Evolutionary conservation across 108 stramenopile genomes (phyloP).

Genomic region (Skeletonema menzelii): DNA sequence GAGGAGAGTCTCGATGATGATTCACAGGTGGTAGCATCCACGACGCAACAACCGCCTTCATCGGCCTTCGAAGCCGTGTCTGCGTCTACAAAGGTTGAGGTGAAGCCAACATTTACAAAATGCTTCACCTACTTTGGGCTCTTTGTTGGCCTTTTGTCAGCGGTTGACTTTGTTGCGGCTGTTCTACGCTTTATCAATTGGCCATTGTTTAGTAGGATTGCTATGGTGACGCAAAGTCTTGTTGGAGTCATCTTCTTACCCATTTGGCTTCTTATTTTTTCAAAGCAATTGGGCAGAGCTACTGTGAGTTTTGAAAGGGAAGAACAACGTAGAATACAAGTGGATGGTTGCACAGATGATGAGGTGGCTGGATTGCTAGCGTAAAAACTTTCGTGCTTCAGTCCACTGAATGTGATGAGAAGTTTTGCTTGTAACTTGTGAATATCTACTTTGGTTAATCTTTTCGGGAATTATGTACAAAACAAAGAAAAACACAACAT

Average conservation of each 20-base stretch:
- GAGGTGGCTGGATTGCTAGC: slow-evolving; percentile 1
- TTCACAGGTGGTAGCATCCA: neutral
- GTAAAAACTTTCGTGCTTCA: neutral
- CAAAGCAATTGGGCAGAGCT: slow-evolving; percentile 52
- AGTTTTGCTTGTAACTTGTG: neutral
- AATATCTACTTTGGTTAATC: neutral
- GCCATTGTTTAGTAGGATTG: slow-evolving; percentile 42
- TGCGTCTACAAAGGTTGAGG: neutral
- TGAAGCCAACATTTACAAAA: slow-evolving; percentile 48
- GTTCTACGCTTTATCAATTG: slow-evolving; percentile 61
- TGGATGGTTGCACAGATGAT: neutral
- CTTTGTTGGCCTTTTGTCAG: slow-evolving; percentile 50
- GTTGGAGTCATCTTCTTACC: slow-evolving; percentile 66
- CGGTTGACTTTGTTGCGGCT: slow-evolving; percentile 66
- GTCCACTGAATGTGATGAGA: neutral
- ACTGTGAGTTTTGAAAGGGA: slow-evolving; percentile 29
- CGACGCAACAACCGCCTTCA: neutral
- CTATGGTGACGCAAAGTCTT: slow-evolving; percentile 45
- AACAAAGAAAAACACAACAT: neutral
- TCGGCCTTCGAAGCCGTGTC: neutral
- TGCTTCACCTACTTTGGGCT: slow-evolving; percentile 56
- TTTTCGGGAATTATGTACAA: neutral
- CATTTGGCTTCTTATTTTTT: slow-evolving; percentile 59
- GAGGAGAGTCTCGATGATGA: neutral
- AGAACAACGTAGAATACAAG: slow-evolving; percentile 6